Conservation (phyloP, 2,329 filamentous ascomycete genomes). For the Capronia coronata region DNA sequence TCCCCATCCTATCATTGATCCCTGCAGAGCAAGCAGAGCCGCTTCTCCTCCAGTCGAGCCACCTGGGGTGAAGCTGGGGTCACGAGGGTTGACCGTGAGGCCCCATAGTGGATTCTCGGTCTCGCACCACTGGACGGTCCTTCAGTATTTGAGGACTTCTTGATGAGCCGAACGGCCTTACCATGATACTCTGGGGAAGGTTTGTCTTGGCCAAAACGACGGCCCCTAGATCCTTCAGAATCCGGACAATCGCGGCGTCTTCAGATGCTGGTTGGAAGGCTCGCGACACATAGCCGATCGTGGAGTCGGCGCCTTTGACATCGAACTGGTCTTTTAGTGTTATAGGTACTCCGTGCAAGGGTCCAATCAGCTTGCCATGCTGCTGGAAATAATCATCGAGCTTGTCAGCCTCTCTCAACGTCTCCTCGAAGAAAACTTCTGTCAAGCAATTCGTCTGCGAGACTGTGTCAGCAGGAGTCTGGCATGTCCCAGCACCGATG, state of each 20-base stretch:
- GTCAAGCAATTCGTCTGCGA: too few relatives aligned
- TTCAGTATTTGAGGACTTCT: conserved; percentile 33
- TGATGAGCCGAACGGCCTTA: too few relatives aligned
- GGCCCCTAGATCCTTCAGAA: conserved; percentile 36
- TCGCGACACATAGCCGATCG: conserved; percentile 33
- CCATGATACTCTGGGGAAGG: conserved; percentile 36
- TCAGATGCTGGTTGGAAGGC: conserved; percentile 26
- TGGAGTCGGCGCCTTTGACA: conserved; percentile 34
- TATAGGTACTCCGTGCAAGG: conserved; percentile 57
- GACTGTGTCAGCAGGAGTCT: too few relatives aligned
- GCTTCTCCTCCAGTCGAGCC: conserved; percentile 50
- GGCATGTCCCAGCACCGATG: too few relatives aligned
- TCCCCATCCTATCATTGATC: conserved; percentile 47
- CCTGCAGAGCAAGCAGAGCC: conserved; percentile 44
- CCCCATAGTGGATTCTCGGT: conserved; percentile 37
- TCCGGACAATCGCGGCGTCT: conserved; percentile 27
- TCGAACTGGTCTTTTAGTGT: conserved; percentile 46
- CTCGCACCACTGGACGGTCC: conserved; percentile 31
- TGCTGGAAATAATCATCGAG: conserved; percentile 40
- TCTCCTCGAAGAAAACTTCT: conserved; percentile 48
- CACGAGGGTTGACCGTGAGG: conserved; percentile 45
- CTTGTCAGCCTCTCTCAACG: conserved; percentile 42
- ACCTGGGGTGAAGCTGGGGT: conserved; percentile 44
- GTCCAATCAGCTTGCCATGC: conserved; percentile 45
- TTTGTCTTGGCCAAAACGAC: conserved; percentile 37